Percentiles rank a stretch among this genome's conserved stretches.
Conservation (phyloP, 1,284 basidiomycete species). For the Ustilago xerochloae region DNA sequence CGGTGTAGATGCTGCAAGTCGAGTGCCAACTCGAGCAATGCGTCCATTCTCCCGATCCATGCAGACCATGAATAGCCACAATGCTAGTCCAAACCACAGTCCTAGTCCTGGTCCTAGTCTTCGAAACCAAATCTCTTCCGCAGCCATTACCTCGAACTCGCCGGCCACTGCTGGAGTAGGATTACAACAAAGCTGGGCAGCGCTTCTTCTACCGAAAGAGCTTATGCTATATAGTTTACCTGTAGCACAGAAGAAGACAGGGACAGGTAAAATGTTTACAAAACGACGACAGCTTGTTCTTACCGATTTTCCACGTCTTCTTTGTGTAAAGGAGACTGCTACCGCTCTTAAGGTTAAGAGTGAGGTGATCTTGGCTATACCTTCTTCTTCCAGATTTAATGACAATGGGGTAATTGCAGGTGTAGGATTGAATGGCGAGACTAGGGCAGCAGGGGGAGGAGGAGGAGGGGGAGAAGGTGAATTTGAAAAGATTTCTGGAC, state of each 20-base stretch:
- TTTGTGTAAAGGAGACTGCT: slow-evolving; percentile 71
- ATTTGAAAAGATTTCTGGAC: slow-evolving; percentile 17
- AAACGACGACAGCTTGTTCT: slow-evolving; percentile 71
- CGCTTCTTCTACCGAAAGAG: slow-evolving; percentile 59
- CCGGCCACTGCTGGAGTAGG: too few species aligned
- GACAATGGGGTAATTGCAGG: slow-evolving; percentile 21
- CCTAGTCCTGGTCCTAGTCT: slow-evolving; percentile 9
- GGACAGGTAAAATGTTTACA: slow-evolving; percentile 64
- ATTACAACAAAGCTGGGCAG: slow-evolving; percentile 49
- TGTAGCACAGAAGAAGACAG: slow-evolving; percentile 58
- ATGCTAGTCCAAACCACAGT: slow-evolving; percentile 3
- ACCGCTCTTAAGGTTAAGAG: slow-evolving; percentile 69
- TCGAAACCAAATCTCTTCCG: neutral
- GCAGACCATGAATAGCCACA: slow-evolving; percentile 9
- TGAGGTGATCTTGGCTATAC: slow-evolving; percentile 69
- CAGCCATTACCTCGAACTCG: too few species aligned
- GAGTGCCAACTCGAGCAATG: neutral
- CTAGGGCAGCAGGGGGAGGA: slow-evolving; percentile 3
- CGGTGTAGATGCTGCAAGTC: neutral
- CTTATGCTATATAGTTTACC: slow-evolving; percentile 58
- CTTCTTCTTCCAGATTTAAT: slow-evolving; percentile 52
- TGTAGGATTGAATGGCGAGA: neutral
- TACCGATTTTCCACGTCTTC: slow-evolving; percentile 72
- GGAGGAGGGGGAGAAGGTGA: too few species aligned
- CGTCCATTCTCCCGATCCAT: slow-evolving; percentile 24